These are phyloP conservation scores for Beta corolliflora DNA, from an alignment of 179 eudicot species.

Conservation along the genomic window DNA sequence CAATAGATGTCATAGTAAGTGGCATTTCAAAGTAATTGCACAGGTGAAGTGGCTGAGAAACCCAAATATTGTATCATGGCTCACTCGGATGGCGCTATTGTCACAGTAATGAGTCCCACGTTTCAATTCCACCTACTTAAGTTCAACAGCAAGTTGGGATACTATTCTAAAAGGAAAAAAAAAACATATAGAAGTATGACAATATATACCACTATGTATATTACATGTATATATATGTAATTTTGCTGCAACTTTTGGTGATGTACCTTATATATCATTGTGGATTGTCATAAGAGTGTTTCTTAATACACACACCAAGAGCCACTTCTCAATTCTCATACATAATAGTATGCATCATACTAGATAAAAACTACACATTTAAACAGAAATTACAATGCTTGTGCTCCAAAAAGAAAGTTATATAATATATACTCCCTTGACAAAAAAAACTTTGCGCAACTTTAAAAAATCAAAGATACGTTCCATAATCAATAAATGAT, in stretches of 20 bases:
- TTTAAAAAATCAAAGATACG: neutral
- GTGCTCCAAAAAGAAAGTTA: neutral
- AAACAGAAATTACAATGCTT: neutral
- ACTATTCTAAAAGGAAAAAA: neutral
- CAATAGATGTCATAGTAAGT: slow-evolving; percentile 17
- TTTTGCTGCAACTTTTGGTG: slow-evolving; percentile 12
- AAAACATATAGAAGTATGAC: neutral
- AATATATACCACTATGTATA: slow-evolving; percentile 5
- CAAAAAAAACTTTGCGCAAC: neutral
- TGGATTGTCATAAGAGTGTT: slow-evolving; percentile 10
- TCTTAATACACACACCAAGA: neutral
- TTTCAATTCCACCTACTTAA: slow-evolving; percentile 14
- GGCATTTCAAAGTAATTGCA: neutral
- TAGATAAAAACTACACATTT: neutral
- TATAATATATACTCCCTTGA: too few species aligned
- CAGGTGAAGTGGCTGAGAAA: neutral
- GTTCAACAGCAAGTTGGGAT: neutral
- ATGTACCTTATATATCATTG: neutral
- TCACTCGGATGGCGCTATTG: slow-evolving; percentile 53
- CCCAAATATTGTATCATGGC: slow-evolving; percentile 2
- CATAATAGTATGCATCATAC: slow-evolving; percentile 12
- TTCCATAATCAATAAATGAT: neutral
- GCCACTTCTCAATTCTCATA: neutral
- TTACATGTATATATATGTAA: slow-evolving; percentile 1
- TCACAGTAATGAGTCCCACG: slow-evolving; percentile 41